Percentiles rank a stretch among this genome's conserved stretches.
Evolutionary conservation across 495 filamentous ascomycete genomes (phyloP).

Genomic region (Letharia lupina): DNA sequence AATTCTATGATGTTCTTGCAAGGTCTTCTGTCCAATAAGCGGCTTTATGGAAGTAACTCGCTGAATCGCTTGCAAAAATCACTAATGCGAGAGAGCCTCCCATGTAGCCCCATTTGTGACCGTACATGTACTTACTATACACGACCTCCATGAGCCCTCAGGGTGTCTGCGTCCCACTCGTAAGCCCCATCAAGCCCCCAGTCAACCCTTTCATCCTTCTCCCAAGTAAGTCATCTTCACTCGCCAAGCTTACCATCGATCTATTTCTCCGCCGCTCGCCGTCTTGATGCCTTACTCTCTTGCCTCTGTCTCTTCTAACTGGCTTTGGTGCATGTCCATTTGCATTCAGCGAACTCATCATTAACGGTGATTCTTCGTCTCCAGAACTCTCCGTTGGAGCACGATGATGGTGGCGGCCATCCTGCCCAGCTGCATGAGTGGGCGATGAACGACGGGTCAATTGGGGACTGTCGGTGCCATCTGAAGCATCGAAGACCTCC

Average conservation of each 20-base stretch:
- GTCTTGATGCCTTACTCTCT: conserved; percentile 17
- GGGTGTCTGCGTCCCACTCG: conserved; percentile 20
- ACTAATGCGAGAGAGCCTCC: background rate
- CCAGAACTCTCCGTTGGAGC: conserved; percentile 57
- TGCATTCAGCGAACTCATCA: conserved; percentile 51
- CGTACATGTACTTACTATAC: background rate
- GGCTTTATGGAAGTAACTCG: background rate
- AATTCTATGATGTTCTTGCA: background rate
- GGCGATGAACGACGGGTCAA: conserved; percentile 11
- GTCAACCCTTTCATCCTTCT: conserved; percentile 80
- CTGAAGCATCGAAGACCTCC: conserved; percentile 47
- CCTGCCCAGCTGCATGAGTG: conserved; percentile 13
- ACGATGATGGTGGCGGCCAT: conserved; percentile 35
- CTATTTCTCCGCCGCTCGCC: conserved; percentile 34
- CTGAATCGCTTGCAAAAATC: background rate
- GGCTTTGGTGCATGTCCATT: conserved; percentile 6
- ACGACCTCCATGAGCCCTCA: conserved; percentile 10
- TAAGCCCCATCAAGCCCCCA: conserved; percentile 62
- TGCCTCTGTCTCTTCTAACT: conserved; percentile 19
- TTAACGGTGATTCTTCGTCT: conserved; percentile 70
- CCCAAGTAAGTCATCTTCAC: conserved; percentile 74
- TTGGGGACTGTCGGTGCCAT: conserved; percentile 6
- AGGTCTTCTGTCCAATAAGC: background rate
- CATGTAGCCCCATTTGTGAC: background rate
- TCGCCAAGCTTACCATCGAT: conserved; percentile 66